Evolutionary conservation across 1,284 basidiomycete genomes (phyloP).

Genomic region (Trametes versicolor): DNA sequence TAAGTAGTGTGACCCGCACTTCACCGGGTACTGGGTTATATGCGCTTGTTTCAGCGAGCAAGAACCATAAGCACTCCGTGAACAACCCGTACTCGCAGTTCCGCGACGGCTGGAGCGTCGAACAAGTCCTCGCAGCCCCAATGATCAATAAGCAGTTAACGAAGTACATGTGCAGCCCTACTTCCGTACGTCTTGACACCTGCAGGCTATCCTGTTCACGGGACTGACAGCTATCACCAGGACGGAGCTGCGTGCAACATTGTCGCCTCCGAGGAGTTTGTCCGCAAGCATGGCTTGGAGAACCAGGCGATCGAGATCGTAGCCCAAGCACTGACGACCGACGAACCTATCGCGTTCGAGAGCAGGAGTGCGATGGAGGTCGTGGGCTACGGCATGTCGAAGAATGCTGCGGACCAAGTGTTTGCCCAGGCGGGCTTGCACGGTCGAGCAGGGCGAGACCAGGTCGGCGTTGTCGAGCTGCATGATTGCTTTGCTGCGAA

Average conservation of each 20-base stretch:
- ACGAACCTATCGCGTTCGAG: constrained; percentile 70
- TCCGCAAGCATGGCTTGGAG: constrained; percentile 77
- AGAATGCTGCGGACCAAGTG: constrained; percentile 73
- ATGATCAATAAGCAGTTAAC: constrained; percentile 82
- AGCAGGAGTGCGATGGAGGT: constrained; percentile 77
- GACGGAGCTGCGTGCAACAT: constrained; percentile 83
- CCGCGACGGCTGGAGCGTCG: constrained; percentile 76
- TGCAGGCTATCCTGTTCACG: not conserved
- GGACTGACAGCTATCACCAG: constrained; percentile 52
- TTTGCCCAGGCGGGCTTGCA: constrained; percentile 79
- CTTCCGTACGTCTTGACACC: constrained; percentile 58
- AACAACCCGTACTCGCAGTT: constrained; percentile 92
- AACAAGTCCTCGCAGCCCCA: constrained; percentile 72
- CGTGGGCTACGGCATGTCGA: constrained; percentile 80
- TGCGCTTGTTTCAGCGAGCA: constrained; percentile 62
- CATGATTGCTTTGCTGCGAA: constrained; percentile 89
- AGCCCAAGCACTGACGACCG: constrained; percentile 71
- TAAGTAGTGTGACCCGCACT: no score
- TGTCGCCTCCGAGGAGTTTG: constrained; percentile 85
- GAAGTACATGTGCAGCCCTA: constrained; percentile 90
- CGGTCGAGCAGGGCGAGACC: constrained; percentile 70
- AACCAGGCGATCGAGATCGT: constrained; percentile 90
- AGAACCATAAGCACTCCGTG: constrained; percentile 86
- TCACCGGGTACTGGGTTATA: no score
- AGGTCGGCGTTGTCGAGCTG: constrained; percentile 86